Percentiles rank a stretch among this genome's conserved stretches.
Conservation (phyloP, 2,329 filamentous ascomycete species). For the Clarireedia hainanense region DNA sequence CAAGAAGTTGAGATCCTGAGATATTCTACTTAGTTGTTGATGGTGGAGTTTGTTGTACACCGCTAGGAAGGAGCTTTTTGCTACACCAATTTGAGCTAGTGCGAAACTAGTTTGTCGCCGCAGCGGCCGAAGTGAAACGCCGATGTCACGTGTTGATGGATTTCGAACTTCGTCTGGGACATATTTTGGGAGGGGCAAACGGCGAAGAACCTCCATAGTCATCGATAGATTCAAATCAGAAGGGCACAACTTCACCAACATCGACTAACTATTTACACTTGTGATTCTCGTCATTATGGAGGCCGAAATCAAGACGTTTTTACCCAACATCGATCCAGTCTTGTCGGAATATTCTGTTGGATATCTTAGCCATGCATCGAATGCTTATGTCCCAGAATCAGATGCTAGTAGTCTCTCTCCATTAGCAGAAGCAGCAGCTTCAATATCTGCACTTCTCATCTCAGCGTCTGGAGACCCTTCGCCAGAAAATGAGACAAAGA, state of each 20-base stretch:
- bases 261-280: background rate
- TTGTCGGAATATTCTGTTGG: constrained; percentile 90
- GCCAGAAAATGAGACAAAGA: constrained; percentile 62
- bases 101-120: background rate
- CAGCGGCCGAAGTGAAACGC: background rate
- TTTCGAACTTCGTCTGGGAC: background rate
- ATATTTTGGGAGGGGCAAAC: background rate
- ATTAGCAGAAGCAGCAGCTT: constrained; percentile 72
- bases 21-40: constrained; percentile 15
- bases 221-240: background rate
- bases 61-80: constrained; percentile 10
- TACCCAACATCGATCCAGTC: constrained; percentile 82
- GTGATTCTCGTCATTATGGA: constrained; percentile 52
- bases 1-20: constrained; percentile 16
- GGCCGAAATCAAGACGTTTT: constrained; percentile 72
- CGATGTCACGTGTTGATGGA: background rate
- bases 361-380: constrained; percentile 89
- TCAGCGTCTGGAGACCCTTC: constrained; percentile 86
- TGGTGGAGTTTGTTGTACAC: constrained; percentile 15
- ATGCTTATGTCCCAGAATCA: constrained; percentile 66
- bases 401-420: constrained; percentile 66
- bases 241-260: background rate
- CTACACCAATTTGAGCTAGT: constrained; percentile 6
- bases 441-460: constrained; percentile 80
- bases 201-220: background rate